phyloP scores from a whole-genome alignment of 1,139 yeast species.

The Scheffersomyces parashehatae region DNA sequence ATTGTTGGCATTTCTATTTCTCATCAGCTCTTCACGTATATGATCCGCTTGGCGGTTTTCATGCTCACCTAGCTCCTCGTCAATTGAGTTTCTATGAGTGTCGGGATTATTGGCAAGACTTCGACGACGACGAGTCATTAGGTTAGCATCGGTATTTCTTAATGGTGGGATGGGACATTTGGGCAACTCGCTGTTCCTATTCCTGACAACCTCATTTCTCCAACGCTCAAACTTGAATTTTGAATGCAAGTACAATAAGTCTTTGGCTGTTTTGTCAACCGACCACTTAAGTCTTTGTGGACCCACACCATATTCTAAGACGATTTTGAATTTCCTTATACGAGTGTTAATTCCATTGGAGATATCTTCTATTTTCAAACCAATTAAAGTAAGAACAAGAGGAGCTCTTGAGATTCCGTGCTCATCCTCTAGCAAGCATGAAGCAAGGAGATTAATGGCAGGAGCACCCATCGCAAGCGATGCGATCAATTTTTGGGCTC shows the following conservation, averaged over 20 bases:
- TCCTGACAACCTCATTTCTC: constrained; percentile 34
- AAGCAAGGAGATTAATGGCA: constrained; percentile 73
- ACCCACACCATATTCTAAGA: constrained; percentile 89
- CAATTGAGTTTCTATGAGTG: background rate
- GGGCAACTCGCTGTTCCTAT: constrained; percentile 38
- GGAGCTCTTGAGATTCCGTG: constrained; percentile 81
- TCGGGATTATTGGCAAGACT: background rate
- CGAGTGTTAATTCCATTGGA: constrained; percentile 43
- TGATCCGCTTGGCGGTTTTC: too few species aligned
- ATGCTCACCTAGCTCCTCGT: background rate
- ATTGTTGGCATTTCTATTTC: constrained; percentile 2
- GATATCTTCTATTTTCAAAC: constrained; percentile 60
- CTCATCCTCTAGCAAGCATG: constrained; percentile 76
- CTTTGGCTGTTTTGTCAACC: constrained; percentile 70
- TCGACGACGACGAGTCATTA: constrained; percentile 5
- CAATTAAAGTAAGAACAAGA: constrained; percentile 68
- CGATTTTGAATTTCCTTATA: constrained; percentile 61
- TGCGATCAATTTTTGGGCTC: constrained; percentile 66
- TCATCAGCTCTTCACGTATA: too few species aligned
- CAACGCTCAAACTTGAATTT: constrained; percentile 55
- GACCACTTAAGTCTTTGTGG: constrained; percentile 79
- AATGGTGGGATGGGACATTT: constrained; percentile 38
- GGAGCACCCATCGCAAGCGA: constrained; percentile 76
- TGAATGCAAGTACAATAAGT: constrained; percentile 67
- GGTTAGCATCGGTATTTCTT: constrained; percentile 10